These are phyloP conservation scores for Tilletia indica DNA, from an alignment of 1,284 basidiomycete genomes.

Conservation along the genomic window DNA sequence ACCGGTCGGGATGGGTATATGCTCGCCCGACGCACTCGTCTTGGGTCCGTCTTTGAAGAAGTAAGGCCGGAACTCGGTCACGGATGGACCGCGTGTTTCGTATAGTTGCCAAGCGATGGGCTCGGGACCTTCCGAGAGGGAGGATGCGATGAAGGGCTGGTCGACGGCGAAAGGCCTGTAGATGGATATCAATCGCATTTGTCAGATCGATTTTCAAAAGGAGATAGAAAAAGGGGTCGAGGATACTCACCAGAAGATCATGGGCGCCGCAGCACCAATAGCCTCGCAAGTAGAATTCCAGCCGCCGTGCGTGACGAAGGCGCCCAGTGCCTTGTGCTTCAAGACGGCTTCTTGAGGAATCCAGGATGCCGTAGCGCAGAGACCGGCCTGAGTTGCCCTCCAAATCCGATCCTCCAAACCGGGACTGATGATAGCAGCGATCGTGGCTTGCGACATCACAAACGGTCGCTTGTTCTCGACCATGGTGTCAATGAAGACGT, in stretches of 20 bases:
- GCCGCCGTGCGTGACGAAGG: conserved; percentile 11
- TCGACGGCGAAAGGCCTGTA: not conserved
- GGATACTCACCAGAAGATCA: conserved; percentile 8
- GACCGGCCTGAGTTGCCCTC: not conserved
- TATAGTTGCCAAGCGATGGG: not conserved
- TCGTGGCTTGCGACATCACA: not conserved
- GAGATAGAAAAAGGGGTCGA: no score
- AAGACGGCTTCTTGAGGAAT: conserved; percentile 2
- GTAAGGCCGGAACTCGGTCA: not conserved
- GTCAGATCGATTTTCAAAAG: no score
- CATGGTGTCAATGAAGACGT: conserved; percentile 12
- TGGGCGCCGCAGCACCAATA: not conserved
- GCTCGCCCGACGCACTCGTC: not conserved
- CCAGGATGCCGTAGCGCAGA: not conserved
- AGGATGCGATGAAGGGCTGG: not conserved
- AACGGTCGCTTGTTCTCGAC: conserved; percentile 2
- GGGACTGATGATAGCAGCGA: not conserved
- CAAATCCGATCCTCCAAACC: not conserved
- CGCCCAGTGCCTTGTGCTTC: not conserved
- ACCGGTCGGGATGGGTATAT: not conserved
- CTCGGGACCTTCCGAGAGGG: not conserved
- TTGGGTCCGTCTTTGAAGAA: not conserved
- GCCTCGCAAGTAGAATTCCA: not conserved
- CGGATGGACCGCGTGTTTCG: not conserved
- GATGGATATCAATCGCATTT: no score